These are phyloP conservation scores for Penicillium simplicissimum DNA, from an alignment of 495 filamentous ascomycete species.

Conservation along the genomic window DNA sequence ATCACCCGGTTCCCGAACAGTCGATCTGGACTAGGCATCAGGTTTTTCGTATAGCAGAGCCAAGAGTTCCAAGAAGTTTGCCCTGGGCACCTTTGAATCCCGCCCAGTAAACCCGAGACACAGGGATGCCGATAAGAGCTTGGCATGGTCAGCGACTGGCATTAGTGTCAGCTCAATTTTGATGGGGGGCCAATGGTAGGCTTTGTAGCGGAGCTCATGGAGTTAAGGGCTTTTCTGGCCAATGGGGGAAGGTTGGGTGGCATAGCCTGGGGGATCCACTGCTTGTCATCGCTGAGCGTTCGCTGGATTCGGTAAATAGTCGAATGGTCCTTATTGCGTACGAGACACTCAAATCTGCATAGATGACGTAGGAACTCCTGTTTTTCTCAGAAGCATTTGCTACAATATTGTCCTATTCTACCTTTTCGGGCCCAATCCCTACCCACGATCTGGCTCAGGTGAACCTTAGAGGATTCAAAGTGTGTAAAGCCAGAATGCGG, in stretches of 20 bases:
- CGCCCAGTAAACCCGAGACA: not conserved
- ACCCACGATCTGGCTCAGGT: too few species aligned
- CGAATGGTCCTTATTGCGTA: not conserved
- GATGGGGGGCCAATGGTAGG: not conserved
- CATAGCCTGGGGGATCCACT: not conserved
- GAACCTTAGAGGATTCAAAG: too few species aligned
- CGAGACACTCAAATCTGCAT: not conserved
- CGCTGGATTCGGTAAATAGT: not conserved
- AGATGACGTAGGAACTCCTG: not conserved
- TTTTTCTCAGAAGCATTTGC: not conserved
- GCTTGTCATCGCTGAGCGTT: not conserved
- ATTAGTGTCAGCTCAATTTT: conserved; percentile 4
- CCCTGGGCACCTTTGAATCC: not conserved
- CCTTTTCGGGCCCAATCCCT: too few species aligned
- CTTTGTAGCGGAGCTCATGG: not conserved
- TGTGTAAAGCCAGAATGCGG: too few species aligned
- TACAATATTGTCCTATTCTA: too few species aligned
- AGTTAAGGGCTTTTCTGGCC: not conserved
- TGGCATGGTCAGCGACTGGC: conserved; percentile 2
- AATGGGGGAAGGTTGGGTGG: not conserved
- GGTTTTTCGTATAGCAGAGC: not conserved
- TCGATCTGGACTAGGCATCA: conserved; percentile 1
- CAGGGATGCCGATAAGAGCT: not conserved
- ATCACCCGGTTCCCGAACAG: not conserved
- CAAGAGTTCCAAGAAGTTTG: not conserved